Percentiles rank a stretch among this genome's conserved stretches.
These are phyloP conservation scores for Backusella circina DNA, from an alignment of 192 early-diverging fungal genomes.

Conservation along the genomic window DNA sequence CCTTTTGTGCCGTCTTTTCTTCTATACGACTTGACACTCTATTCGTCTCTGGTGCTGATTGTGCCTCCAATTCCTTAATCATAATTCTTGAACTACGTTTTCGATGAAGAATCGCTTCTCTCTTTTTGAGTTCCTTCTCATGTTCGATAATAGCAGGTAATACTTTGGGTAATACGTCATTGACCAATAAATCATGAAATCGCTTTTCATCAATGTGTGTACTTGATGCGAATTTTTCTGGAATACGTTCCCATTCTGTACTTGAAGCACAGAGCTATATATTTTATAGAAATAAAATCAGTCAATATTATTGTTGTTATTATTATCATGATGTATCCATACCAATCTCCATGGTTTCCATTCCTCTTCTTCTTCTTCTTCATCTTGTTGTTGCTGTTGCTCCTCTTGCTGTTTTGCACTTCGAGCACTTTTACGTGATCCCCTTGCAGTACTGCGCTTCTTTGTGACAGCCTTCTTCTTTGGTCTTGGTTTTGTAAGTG, in stretches of 20 bases:
- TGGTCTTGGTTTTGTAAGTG: neutral
- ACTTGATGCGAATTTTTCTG: slow-evolving; percentile 50
- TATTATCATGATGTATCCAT: neutral
- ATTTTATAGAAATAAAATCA: neutral
- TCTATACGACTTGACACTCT: slow-evolving; percentile 19
- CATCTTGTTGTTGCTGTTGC: slow-evolving; percentile 30
- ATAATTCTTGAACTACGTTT: slow-evolving; percentile 64
- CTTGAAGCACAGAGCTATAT: slow-evolving; percentile 49
- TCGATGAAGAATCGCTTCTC: slow-evolving; percentile 54
- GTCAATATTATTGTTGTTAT: neutral
- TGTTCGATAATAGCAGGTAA: slow-evolving; percentile 52
- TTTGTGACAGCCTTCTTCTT: slow-evolving; percentile 24
- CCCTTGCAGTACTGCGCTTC: slow-evolving; percentile 14
- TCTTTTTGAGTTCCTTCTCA: slow-evolving; percentile 48
- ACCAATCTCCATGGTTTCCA: slow-evolving; percentile 42
- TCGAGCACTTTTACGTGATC: slow-evolving; percentile 27
- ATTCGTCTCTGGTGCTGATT: slow-evolving; percentile 26
- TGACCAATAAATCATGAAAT: slow-evolving; percentile 49
- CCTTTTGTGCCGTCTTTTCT: slow-evolving; percentile 28
- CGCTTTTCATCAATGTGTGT: slow-evolving; percentile 52
- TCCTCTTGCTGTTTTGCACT: slow-evolving; percentile 10
- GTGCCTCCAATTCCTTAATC: slow-evolving; percentile 52
- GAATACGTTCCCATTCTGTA: slow-evolving; percentile 64
- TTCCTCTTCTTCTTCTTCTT: slow-evolving; percentile 39
- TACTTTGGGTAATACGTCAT: slow-evolving; percentile 57